These are phyloP conservation scores for Gomphus bonarii DNA, from an alignment of 1,284 basidiomycete genomes.

Conservation along the genomic window DNA sequence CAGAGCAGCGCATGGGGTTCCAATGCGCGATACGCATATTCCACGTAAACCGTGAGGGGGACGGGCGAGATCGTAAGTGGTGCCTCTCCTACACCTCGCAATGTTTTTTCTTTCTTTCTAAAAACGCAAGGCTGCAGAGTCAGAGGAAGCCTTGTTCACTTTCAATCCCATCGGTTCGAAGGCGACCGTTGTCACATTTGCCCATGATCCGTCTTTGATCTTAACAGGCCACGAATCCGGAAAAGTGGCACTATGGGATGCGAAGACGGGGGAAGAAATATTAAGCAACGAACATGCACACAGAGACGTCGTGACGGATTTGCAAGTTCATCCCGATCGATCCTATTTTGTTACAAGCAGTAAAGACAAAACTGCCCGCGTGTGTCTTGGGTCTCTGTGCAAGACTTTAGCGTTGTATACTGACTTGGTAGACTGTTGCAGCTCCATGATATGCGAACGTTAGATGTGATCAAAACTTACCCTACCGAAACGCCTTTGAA, in stretches of 20 bases:
- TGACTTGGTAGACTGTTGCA: conserved; percentile 23
- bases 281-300: conserved; percentile 78
- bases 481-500: conserved; percentile 93
- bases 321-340: conserved; percentile 85
- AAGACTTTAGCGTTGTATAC: not conserved
- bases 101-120: conserved; percentile 12
- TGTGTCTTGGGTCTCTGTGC: conserved; percentile 29
- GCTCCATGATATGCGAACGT: conserved; percentile 85
- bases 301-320: conserved; percentile 78
- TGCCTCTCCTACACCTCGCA: too few relatives aligned
- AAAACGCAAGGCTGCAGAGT: conserved; percentile 37
- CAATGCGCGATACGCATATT: conserved; percentile 86
- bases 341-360: conserved; percentile 95
- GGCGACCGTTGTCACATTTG: conserved; percentile 91
- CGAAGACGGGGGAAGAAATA: conserved; percentile 81
- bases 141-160: conserved; percentile 61
- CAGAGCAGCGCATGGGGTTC: conserved; percentile 93
- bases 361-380: conserved; percentile 94
- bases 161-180: conserved; percentile 91
- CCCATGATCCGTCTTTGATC: conserved; percentile 70
- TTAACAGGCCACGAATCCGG: conserved; percentile 95
- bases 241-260: conserved; percentile 85
- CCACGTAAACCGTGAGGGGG: conserved; percentile 72
- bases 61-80: conserved; percentile 68
- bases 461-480: conserved; percentile 90